These are phyloP conservation scores for Hypoxylon sp. DNA, from an alignment of 2,329 filamentous ascomycete genomes.

Conservation along the genomic window DNA sequence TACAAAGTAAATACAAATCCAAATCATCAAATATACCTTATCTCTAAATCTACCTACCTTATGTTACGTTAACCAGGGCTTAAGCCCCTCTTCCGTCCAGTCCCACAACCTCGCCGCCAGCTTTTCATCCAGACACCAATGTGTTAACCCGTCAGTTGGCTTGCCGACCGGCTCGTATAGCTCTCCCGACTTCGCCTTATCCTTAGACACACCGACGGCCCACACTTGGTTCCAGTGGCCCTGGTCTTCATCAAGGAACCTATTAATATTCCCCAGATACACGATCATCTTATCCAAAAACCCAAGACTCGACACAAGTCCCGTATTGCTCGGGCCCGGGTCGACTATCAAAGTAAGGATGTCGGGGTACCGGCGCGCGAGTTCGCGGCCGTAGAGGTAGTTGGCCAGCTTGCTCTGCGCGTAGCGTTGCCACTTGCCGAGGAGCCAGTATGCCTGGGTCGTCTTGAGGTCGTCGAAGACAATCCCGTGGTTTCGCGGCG, in stretches of 20 bases:
- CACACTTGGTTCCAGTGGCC: slow-evolving; percentile 60
- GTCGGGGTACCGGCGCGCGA: slow-evolving; percentile 51
- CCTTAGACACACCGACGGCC: slow-evolving; percentile 52
- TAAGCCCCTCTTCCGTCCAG: slow-evolving; percentile 55
- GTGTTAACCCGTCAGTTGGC: slow-evolving; percentile 34
- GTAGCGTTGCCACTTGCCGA: slow-evolving; percentile 49
- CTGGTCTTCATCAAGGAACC: slow-evolving; percentile 48
- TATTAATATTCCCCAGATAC: slow-evolving; percentile 38
- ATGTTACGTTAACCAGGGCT: slow-evolving; percentile 27
- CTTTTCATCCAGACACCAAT: slow-evolving; percentile 44
- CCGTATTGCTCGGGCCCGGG: slow-evolving; percentile 51
- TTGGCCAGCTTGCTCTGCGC: slow-evolving; percentile 58
- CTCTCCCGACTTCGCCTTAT: slow-evolving; percentile 50
- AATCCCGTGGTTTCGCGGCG: slow-evolving; percentile 28
- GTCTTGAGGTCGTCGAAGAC: slow-evolving; percentile 40
- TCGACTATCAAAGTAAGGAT: slow-evolving; percentile 50
- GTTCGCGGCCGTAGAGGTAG: slow-evolving; percentile 52
- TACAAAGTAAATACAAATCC: background rate
- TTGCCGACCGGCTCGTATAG: slow-evolving; percentile 58
- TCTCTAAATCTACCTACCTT: background rate
- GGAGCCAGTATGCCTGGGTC: slow-evolving; percentile 22
- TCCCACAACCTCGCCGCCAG: slow-evolving; percentile 53
- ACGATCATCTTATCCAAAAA: slow-evolving; percentile 40
- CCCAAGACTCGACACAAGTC: slow-evolving; percentile 43
- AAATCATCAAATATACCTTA: background rate